Percentiles rank a stretch among this genome's conserved stretches.
phyloP scores from a whole-genome alignment of 768 basidiomycete species.

The Holtermanniella nyarrowii region DNA sequence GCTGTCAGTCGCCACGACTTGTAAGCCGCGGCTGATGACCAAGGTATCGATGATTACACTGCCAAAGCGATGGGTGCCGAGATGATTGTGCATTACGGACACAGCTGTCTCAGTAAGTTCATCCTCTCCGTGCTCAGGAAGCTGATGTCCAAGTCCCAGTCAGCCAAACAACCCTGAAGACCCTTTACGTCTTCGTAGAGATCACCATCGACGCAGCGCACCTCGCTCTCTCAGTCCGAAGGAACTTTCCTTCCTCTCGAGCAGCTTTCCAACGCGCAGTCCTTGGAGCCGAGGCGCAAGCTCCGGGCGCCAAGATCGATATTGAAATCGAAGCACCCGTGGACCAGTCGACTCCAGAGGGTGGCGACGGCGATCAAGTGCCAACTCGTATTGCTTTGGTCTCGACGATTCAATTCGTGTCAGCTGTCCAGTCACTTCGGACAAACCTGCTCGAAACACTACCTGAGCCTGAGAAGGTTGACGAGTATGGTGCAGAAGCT shows the following conservation, averaged over 20 bases:
- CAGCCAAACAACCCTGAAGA: constrained; percentile 84
- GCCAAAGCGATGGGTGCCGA: constrained; percentile 92
- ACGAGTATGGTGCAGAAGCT: constrained; percentile 12
- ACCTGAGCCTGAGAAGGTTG: constrained; percentile 15
- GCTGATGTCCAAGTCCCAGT: constrained; percentile 63
- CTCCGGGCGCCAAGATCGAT: constrained; percentile 47
- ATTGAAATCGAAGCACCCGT: constrained; percentile 26
- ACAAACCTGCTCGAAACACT: constrained; percentile 52
- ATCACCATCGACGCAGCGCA: constrained; percentile 81
- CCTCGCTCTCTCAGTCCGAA: constrained; percentile 68
- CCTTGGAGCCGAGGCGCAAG: constrained; percentile 47
- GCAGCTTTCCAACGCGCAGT: constrained; percentile 56
- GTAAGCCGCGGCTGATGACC: background rate
- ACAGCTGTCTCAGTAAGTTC: constrained; percentile 83
- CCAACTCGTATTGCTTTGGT: constrained; percentile 76
- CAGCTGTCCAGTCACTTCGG: constrained; percentile 76
- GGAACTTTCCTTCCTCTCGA: constrained; percentile 77
- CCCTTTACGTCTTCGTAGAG: constrained; percentile 95
- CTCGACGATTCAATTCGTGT: constrained; percentile 95
- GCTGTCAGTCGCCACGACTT: constrained; percentile 47
- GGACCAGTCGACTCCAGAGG: constrained; percentile 1
- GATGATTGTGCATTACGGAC: constrained; percentile 96
- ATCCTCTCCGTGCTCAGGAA: background rate
- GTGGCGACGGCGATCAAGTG: constrained; percentile 1
- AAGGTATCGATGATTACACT: constrained; percentile 81